These are phyloP conservation scores for Chlorella vulgaris DNA, from an alignment of 139 green algal genomes.

Conservation along the genomic window DNA sequence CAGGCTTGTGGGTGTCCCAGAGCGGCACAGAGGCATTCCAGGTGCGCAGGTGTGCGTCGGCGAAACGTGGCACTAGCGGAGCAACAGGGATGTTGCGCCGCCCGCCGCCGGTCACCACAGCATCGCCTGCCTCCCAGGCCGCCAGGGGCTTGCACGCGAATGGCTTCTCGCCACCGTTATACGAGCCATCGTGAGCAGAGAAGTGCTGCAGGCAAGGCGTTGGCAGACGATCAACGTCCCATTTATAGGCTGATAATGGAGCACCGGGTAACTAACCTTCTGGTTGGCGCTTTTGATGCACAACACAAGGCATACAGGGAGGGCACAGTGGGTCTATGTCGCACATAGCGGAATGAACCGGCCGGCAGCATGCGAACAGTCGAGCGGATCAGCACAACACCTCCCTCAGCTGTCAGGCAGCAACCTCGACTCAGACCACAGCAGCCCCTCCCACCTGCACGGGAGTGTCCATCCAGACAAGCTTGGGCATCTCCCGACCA, in stretches of 20 bases:
- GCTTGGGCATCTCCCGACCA: not conserved
- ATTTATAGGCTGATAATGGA: too few relatives aligned
- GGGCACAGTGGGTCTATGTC: too few relatives aligned
- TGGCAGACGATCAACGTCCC: too few relatives aligned
- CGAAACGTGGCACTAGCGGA: constrained; percentile 20
- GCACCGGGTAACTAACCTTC: too few relatives aligned
- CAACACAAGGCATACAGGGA: too few relatives aligned
- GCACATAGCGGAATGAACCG: too few relatives aligned
- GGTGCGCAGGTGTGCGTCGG: constrained; percentile 33
- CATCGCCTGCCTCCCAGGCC: not conserved
- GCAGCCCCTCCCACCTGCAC: too few relatives aligned
- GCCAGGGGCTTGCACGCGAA: constrained; percentile 6
- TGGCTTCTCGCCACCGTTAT: constrained; percentile 10
- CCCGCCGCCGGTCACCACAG: not conserved
- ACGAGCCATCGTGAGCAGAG: not conserved
- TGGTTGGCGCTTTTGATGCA: too few relatives aligned
- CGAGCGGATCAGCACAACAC: too few relatives aligned
- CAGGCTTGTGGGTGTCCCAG: constrained; percentile 31
- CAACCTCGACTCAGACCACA: too few relatives aligned
- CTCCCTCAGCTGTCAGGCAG: too few relatives aligned
- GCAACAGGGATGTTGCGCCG: constrained; percentile 29
- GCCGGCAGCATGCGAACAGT: too few relatives aligned
- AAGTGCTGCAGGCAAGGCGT: constrained; percentile 15
- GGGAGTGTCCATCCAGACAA: constrained; percentile 37
- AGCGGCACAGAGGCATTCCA: constrained; percentile 41